Conservation (phyloP, 139 green algal genomes). For the Desmodesmus armatus region DNA sequence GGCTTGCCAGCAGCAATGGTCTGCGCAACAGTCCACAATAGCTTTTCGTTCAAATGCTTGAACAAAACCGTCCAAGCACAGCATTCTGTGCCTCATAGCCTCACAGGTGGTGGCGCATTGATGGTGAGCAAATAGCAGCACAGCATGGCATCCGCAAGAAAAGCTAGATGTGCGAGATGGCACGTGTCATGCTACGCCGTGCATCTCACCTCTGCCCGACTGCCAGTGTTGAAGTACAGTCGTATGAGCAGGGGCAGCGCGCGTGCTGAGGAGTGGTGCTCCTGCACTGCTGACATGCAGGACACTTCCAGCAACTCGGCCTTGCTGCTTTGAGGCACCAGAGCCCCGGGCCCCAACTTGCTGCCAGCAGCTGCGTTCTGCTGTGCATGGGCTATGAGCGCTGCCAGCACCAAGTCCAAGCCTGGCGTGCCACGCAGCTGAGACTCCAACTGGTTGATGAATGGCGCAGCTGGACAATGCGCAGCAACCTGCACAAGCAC, state of each 20-base stretch:
- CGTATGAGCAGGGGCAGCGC: slow-evolving; percentile 31
- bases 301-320: slow-evolving; percentile 11
- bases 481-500: background rate
- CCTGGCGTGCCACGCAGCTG: background rate
- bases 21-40: slow-evolving; percentile 5
- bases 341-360: slow-evolving; percentile 8
- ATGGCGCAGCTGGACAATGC: no score
- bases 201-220: slow-evolving; percentile 10
- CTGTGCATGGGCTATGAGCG: slow-evolving; percentile 12
- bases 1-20: slow-evolving; percentile 20
- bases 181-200: no score
- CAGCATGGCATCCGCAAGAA: background rate
- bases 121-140: background rate
- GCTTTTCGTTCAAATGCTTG: background rate
- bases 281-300: slow-evolving; percentile 11
- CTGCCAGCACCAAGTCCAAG: slow-evolving; percentile 6
- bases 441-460: background rate
- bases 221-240: slow-evolving; percentile 27
- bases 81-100: no score
- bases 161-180: no score
- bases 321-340: no score
- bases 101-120: background rate
- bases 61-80: background rate
- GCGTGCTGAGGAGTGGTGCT: slow-evolving; percentile 13
- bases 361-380: slow-evolving; percentile 19